phyloP scores from a whole-genome alignment of 1,284 basidiomycete species.

The Apiotrichum mycotoxinovorans region DNA sequence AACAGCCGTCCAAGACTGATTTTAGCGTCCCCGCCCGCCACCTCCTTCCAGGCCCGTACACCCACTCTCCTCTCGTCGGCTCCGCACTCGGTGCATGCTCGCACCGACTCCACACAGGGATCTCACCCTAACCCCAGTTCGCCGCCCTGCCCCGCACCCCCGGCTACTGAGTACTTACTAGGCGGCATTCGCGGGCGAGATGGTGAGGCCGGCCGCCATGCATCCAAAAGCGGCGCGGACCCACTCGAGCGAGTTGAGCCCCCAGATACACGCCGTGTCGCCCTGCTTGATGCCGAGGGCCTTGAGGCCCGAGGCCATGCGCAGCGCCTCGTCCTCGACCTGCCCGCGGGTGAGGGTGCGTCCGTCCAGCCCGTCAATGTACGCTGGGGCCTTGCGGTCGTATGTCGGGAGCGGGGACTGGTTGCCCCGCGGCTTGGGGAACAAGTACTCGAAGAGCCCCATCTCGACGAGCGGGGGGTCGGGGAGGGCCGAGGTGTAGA shows the following conservation, averaged over 20 bases:
- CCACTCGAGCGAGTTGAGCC: slow-evolving; percentile 61
- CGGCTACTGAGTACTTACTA: slow-evolving; percentile 34
- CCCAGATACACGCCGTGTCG: slow-evolving; percentile 43
- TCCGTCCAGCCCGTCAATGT: slow-evolving; percentile 64
- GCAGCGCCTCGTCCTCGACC: slow-evolving; percentile 58
- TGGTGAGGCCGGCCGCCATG: slow-evolving; percentile 41
- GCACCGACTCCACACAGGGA: too few relatives aligned
- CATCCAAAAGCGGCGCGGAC: slow-evolving; percentile 60
- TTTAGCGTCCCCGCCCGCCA: too few relatives aligned
- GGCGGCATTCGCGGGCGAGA: slow-evolving; percentile 42
- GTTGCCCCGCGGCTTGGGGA: slow-evolving; percentile 3
- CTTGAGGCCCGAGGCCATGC: slow-evolving; percentile 58
- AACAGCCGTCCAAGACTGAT: too few relatives aligned
- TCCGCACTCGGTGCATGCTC: too few relatives aligned
- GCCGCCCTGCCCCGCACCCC: slow-evolving; percentile 5
- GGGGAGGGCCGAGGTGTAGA: slow-evolving; percentile 28
- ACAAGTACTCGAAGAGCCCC: slow-evolving; percentile 15
- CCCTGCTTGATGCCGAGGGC: slow-evolving; percentile 29
- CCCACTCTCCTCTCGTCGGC: too few relatives aligned
- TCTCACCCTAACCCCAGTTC: too few relatives aligned
- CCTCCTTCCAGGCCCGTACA: too few relatives aligned
- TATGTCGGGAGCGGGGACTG: slow-evolving; percentile 14
- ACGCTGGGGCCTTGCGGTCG: slow-evolving; percentile 53
- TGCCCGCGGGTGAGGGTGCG: slow-evolving; percentile 58
- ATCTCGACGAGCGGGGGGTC: slow-evolving; percentile 35